Conservation (phyloP, 768 basidiomycete species). For the Xerocomellus chrysenteron region DNA sequence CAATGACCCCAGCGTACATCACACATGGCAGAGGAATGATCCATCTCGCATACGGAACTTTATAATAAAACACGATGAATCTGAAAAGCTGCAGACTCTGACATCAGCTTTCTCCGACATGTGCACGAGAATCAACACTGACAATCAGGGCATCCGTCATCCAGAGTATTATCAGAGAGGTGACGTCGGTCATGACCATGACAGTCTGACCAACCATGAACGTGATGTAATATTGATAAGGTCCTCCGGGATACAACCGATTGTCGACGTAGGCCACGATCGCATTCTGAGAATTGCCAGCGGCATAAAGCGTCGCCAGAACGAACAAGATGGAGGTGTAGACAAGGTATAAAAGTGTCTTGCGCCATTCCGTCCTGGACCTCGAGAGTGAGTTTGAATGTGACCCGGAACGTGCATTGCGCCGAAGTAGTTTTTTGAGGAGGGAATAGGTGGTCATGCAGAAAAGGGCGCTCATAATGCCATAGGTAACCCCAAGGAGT, state of each 20-base stretch:
- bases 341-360: slow-evolving; percentile 25
- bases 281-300: slow-evolving; percentile 29
- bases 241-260: slow-evolving; percentile 27
- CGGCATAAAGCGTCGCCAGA: slow-evolving; percentile 27
- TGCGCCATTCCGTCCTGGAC: slow-evolving; percentile 9
- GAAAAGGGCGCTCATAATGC: slow-evolving; percentile 22
- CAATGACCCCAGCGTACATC: slow-evolving; percentile 25
- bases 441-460: slow-evolving; percentile 17
- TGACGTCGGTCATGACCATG: slow-evolving; percentile 26
- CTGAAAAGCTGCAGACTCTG: slow-evolving; percentile 16
- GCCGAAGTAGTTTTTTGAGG: slow-evolving; percentile 20
- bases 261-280: slow-evolving; percentile 32
- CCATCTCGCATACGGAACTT: slow-evolving; percentile 21
- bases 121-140: slow-evolving; percentile 1
- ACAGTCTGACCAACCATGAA: slow-evolving; percentile 25
- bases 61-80: slow-evolving; percentile 25
- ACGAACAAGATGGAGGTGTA: slow-evolving; percentile 30
- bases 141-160: slow-evolving; percentile 32
- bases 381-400: slow-evolving; percentile 6
- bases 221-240: slow-evolving; percentile 21
- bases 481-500: slow-evolving; percentile 21
- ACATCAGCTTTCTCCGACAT: neutral
- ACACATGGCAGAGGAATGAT: slow-evolving; percentile 24
- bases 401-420: neutral
- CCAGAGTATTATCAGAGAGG: slow-evolving; percentile 28